Base-by-base conservation (phyloP, 805 yeast genomes). In the Kazachstania kunashirensis region DNA sequence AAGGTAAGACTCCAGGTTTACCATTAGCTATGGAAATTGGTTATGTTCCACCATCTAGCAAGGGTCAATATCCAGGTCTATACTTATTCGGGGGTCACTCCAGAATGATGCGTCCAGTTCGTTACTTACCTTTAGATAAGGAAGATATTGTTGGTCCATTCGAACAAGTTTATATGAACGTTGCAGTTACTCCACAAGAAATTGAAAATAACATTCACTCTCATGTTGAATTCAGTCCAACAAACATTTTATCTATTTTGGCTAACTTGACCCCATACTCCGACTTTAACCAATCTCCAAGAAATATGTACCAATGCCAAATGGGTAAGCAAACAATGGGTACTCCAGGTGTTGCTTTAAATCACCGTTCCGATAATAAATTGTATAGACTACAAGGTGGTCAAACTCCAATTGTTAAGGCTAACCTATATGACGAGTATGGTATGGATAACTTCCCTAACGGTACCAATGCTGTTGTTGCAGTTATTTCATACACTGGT, bases 271-370 rank as follows among this genome's bases (percentile, higher is more conserved):
- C 98, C 2, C 98, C 98, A 48, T 92, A 85, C 61, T 88, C 97
- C 2, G 98, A 92, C 62, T 92, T 92, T 69, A 92, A 92, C 64
- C 98, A 92, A 69, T 88, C 96, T 19, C 98, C 98, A 55, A 83
- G 98, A 77, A 92, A 92, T 62, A 92, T 92, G 97, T 92, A 92
- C 62, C 98, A 92, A 68, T 92, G 98, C 67, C 98, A 92, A 72
- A 92, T 92, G 98, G 97, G 96, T 76, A 92, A 92, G 67, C 98
- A 92, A 69, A 89, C 98, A 15, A 92, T 92, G 98, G 98, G 98
- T 64, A 92, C 98, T 4, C 98, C 98, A 7, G 97, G 97, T 66
- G 95, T 92, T 45, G 97, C 94, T 0, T 68, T 89, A 37, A 74
- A 68, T 31, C 95, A 86, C 61, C 75, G 98, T 62, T 82, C 95